These are phyloP conservation scores for Trichoderma gracile DNA, from an alignment of 2,329 filamentous ascomycete genomes.

Conservation along the genomic window DNA sequence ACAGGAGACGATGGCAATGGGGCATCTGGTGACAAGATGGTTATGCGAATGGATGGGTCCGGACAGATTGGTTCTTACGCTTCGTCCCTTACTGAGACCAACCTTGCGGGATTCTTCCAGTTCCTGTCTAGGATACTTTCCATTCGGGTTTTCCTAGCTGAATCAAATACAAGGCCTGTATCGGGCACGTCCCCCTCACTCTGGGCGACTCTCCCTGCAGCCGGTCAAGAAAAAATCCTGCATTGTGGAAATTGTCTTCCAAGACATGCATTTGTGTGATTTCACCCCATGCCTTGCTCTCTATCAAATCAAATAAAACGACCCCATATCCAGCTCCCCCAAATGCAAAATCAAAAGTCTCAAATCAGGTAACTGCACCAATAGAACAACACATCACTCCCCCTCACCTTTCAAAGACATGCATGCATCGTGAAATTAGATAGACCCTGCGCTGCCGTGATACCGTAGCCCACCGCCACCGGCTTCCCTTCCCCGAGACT, in stretches of 20 bases:
- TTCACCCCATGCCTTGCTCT: background rate
- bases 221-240: background rate
- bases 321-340: background rate
- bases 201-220: slow-evolving; percentile 2
- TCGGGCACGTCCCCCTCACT: background rate
- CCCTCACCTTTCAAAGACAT: background rate
- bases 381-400: too few relatives aligned
- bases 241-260: slow-evolving; percentile 15
- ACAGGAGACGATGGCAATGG: background rate
- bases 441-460: background rate
- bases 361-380: too few relatives aligned
- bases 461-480: background rate
- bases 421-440: background rate
- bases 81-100: background rate
- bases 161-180: slow-evolving; percentile 11
- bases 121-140: background rate
- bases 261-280: slow-evolving; percentile 20
- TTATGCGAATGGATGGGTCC: too few relatives aligned
- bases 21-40: background rate
- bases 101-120: background rate
- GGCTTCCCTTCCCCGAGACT: background rate
- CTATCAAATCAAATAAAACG: background rate
- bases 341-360: background rate
- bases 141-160: too few relatives aligned
- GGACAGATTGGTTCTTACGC: too few relatives aligned